Percentiles rank a stretch among this genome's conserved stretches.
These are phyloP conservation scores for Cetradonia linearis DNA, from an alignment of 495 filamentous ascomycete genomes.

Conservation along the genomic window DNA sequence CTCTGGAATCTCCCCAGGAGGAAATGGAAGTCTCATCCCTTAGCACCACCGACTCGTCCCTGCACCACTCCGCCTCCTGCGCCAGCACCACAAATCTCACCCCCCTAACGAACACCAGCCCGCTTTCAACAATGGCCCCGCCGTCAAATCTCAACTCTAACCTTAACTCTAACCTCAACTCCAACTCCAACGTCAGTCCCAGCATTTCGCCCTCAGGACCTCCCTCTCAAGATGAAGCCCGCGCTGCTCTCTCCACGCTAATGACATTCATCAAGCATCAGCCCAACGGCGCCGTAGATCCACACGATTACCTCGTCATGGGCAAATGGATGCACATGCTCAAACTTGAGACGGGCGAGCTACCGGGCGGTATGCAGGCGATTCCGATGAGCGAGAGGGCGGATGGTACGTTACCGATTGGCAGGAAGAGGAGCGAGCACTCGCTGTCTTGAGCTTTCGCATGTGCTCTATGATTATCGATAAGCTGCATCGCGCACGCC, in stretches of 20 bases:
- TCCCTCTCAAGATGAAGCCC: conserved; percentile 83
- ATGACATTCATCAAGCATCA: conserved; percentile 75
- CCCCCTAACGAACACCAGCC: conserved; percentile 30
- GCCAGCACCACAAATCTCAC: conserved; percentile 6
- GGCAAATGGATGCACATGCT: conserved; percentile 81
- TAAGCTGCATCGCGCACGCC: neutral
- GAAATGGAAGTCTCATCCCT: conserved; percentile 41
- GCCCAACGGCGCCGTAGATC: conserved; percentile 57
- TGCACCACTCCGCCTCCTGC: conserved; percentile 13
- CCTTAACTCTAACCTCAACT: conserved; percentile 9
- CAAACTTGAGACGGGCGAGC: conserved; percentile 50
- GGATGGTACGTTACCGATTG: conserved; percentile 26
- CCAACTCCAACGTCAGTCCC: conserved; percentile 30
- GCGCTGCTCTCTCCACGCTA: conserved; percentile 72
- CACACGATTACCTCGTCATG: conserved; percentile 75
- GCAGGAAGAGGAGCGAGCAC: conserved; percentile 50
- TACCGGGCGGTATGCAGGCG: conserved; percentile 58
- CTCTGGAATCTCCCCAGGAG: conserved; percentile 61
- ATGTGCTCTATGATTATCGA: too few species aligned
- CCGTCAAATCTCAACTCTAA: conserved; percentile 26
- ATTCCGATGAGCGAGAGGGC: conserved; percentile 51
- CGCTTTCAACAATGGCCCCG: conserved; percentile 41
- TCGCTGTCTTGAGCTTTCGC: conserved; percentile 27
- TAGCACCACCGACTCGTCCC: conserved; percentile 41
- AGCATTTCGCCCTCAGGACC: conserved; percentile 35